A percentile compares a stretch with the other conserved stretches of the same genome.
phyloP scores from a whole-genome alignment of 2,329 filamentous ascomycete genomes.

The Sordariomycetes sp. region DNA sequence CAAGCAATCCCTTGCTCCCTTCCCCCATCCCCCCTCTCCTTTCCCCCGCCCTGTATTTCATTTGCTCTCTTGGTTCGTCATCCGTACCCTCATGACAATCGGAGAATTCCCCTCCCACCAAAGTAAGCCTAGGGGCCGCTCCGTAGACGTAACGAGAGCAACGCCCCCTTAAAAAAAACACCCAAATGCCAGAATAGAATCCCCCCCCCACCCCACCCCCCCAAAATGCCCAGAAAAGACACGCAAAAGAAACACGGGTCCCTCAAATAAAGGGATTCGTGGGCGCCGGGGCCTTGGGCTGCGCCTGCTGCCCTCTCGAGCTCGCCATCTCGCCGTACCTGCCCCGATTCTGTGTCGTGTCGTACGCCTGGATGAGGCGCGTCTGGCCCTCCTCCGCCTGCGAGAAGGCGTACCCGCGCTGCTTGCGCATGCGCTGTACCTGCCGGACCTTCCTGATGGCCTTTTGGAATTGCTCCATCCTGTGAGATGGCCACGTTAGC shows the following conservation, averaged over 20 bases:
- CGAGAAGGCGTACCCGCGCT: slow-evolving; percentile 95
- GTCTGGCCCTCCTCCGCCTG: slow-evolving; percentile 96
- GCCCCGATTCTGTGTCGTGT: slow-evolving; percentile 85
- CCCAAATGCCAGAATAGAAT: not conserved
- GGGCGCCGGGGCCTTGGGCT: not conserved
- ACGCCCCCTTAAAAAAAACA: not conserved
- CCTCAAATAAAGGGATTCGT: not conserved
- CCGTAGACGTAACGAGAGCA: not conserved
- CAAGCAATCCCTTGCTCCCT: not conserved
- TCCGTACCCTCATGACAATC: not conserved
- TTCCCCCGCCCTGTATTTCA: not conserved
- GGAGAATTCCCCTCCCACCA: too few relatives aligned
- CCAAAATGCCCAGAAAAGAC: not conserved
- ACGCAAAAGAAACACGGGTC: slow-evolving; percentile 2
- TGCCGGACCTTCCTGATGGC: slow-evolving; percentile 96
- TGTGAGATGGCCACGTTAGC: too few relatives aligned
- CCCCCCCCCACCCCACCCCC: not conserved
- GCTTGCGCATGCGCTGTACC: slow-evolving; percentile 98
- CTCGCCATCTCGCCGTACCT: slow-evolving; percentile 87
- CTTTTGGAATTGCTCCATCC: slow-evolving; percentile 99
- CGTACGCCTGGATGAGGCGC: slow-evolving; percentile 89
- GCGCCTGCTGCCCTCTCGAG: slow-evolving; percentile 17
- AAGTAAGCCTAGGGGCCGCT: too few relatives aligned
- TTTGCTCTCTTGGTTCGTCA: not conserved
- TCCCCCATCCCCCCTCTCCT: not conserved